Percentiles rank a stretch among this genome's conserved stretches.
Evolutionary conservation across 2,329 filamentous ascomycete species (phyloP).

Genomic region (Metarhizium humberi): DNA sequence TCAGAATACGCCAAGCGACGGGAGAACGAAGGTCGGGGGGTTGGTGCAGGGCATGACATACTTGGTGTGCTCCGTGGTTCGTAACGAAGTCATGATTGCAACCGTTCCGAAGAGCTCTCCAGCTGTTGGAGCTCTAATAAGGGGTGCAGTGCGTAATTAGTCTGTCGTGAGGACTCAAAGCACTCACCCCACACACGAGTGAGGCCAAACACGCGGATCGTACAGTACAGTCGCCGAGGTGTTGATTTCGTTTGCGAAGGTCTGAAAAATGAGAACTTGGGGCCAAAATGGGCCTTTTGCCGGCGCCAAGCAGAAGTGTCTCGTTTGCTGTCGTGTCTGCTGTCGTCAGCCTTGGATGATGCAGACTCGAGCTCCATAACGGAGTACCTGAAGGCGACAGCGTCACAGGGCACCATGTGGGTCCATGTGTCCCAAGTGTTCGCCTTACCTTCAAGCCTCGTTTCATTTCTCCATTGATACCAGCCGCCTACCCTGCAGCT

Average conservation of each 20-base stretch:
- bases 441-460: too few relatives aligned
- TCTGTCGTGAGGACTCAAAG: neutral
- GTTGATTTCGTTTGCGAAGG: too few relatives aligned
- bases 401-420: constrained; percentile 2
- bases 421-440: neutral
- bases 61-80: constrained; percentile 27
- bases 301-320: neutral
- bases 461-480: neutral
- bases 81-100: constrained; percentile 20
- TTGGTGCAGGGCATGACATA: constrained; percentile 10
- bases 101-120: constrained; percentile 2
- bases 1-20: constrained; percentile 1
- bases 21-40: neutral
- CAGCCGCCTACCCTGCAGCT: neutral
- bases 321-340: constrained; percentile 1
- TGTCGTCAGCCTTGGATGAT: constrained; percentile 7
- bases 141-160: constrained; percentile 2
- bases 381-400: neutral
- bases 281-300: neutral
- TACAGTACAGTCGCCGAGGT: neutral
- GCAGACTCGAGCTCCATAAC: neutral
- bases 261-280: neutral
- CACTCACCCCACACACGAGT: neutral
- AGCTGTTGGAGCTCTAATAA: constrained; percentile 2
- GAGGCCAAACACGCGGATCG: neutral